Conservation (phyloP, 257 asterid species). For the Fraxinus americana region DNA sequence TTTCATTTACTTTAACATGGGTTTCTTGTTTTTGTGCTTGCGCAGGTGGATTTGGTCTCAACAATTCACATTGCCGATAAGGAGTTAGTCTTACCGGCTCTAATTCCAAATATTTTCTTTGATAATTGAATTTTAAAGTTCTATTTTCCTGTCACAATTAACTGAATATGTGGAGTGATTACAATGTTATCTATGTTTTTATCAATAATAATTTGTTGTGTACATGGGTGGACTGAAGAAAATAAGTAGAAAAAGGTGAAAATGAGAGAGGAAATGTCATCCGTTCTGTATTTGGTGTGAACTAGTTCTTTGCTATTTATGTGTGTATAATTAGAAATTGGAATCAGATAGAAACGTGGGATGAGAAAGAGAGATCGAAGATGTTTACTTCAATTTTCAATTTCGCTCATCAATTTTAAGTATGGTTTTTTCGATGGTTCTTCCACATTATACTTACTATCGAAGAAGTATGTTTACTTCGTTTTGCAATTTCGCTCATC, state of each 20-base stretch:
- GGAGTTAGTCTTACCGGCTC: slow-evolving; percentile 57
- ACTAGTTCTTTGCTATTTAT: neutral
- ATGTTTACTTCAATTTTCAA: neutral
- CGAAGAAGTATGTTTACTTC: neutral
- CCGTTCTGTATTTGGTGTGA: neutral
- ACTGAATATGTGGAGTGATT: neutral
- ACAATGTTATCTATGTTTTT: neutral
- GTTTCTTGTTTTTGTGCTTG: slow-evolving; percentile 22
- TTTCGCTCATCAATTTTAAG: slow-evolving; percentile 3
- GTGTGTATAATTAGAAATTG: slow-evolving; percentile 3
- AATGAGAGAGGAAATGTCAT: neutral
- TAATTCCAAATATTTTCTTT: slow-evolving; percentile 5
- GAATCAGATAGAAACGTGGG: neutral
- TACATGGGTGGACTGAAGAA: slow-evolving; percentile 16
- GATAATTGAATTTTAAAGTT: neutral
- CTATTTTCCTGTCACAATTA: neutral
- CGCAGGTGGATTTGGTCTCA: slow-evolving; percentile 95
- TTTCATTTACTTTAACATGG: neutral
- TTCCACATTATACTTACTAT: slow-evolving; percentile 2
- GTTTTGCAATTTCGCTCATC: neutral
- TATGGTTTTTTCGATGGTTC: neutral
- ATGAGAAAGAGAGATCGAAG: slow-evolving; percentile 1
- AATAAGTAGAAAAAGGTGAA: neutral
- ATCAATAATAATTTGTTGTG: neutral
- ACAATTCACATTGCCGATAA: slow-evolving; percentile 97